Evolutionary conservation across 2,329 filamentous ascomycete genomes (phyloP), one percentile per base, ranked within the genome.

Genomic region (Xylaria sp.): DNA sequence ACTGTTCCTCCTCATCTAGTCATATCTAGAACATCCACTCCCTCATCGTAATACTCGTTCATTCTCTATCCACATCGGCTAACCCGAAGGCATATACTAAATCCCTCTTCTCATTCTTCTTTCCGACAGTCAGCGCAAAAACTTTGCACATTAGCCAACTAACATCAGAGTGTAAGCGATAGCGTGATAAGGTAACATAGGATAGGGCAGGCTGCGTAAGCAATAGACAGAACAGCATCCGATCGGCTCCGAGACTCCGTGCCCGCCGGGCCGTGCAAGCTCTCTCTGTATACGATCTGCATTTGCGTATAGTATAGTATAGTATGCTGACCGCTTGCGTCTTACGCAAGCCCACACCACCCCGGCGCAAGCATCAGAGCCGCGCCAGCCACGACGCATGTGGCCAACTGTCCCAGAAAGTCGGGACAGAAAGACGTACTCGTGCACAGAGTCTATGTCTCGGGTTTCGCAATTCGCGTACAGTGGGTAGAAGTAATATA

Each of bases 341-440:
- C 58, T 65, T 68, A 68, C 66, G 62, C 52, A 68, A 61, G 39
- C 61, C 39, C 34, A 46, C 48, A 32, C 39, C 28, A 46, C 36
- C 34, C 20, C 30, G n/a, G 10, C 45, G 12, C 39, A 46, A n/a
- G 12, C 23, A 32, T 52, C 45, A 25, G 36, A 45, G 50, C 57
- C 39, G 41, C 58, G 58, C 66, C 62, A 68, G 66, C 62, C 62
- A 60, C 41, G 32, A 34, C 34, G 10, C 61, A 52, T 48, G 66
- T 57, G 60, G 34, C 61, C 45, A 45, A 8, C 23, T 63, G 53
- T 41, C 9, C 60, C 60, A 53, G 30, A 39, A 30, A 20, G 18
- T 53, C 57, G 61, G 61, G 3, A 65, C 18, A n/a, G 23, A 23
- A 9, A 3, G 25, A 2, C 23, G 20, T 58, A 23, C 48, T 30